Base-by-base conservation (phyloP, 2,329 filamentous ascomycete genomes). In the Nemania sp. region DNA sequence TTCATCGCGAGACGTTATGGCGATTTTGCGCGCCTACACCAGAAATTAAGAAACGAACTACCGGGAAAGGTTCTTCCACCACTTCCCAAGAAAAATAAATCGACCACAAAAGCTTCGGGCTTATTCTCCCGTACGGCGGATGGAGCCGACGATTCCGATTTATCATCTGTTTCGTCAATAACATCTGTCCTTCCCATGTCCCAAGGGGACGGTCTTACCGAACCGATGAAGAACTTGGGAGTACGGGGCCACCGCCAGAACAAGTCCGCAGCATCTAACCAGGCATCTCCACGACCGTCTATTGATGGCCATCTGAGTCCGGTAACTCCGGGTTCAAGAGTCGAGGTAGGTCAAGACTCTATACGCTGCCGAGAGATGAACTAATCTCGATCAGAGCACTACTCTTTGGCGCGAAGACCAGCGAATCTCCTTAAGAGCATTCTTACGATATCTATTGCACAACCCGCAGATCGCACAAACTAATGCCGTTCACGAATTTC, bases 1-100 rank as follows among this genome's bases (percentile, higher is more conserved):
- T 94, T 90, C 67, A 81, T 97, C 48, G 91, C 87, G 14, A 84
- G 91, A 55, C 82, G 93, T 62, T 99, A 96, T 70, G 90, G 92
- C 26, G 91, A 96, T 63, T 99, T 99, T 68, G 80, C 77, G 22
- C 84, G 83, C 60, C 78, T 99, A 55, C 86, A 95, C 70, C 93
- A 88, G 72, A 82, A 82, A 60, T 73, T 99, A 56, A 86, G 89
- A 30, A 83, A 86, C 11, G 94, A 99, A 72, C 79, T 97, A 49
- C 94, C 94, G 0, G 94, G 94, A 15, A 96, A 95, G 66, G 83
- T 96, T 5, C 78, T 99, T 2, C 90, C 92, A 9, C 84, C 91
- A 1, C 75, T 97, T 44, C 94, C 94, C 1, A 87, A 87, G 68
- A 97, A 97, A 81, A 97, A 97, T 72, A 96, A 93, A 72, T 82